These are phyloP conservation scores for Byssothecium circinans DNA, from an alignment of 2,329 filamentous ascomycete species.

Conservation along the genomic window DNA sequence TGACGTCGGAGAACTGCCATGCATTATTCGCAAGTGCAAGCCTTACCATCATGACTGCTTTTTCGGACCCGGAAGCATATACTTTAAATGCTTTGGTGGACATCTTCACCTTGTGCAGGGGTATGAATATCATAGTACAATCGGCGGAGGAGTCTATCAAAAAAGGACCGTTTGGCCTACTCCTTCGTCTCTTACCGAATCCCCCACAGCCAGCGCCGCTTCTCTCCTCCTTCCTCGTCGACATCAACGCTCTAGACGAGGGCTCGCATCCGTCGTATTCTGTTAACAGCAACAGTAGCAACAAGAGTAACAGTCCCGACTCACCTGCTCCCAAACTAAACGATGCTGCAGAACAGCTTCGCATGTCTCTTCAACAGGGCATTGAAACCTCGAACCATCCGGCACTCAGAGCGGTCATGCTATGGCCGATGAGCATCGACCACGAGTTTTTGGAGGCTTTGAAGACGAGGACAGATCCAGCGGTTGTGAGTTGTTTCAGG, in stretches of 20 bases:
- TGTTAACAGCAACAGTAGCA: neutral
- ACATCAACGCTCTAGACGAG: constrained; percentile 17
- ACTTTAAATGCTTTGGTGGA: constrained; percentile 28
- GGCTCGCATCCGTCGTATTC: constrained; percentile 5
- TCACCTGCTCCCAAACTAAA: neutral
- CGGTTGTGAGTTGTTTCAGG: constrained; percentile 16
- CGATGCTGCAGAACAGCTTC: constrained; percentile 18
- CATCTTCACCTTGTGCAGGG: constrained; percentile 30
- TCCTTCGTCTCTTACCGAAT: constrained; percentile 12
- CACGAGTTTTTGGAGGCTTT: constrained; percentile 20
- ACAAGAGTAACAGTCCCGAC: neutral
- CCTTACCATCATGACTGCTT: constrained; percentile 28
- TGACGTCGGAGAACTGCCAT: constrained; percentile 28
- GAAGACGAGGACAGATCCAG: constrained; percentile 14
- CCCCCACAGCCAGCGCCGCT: constrained; percentile 20
- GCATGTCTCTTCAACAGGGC: constrained; percentile 19
- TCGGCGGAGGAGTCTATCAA: constrained; percentile 19
- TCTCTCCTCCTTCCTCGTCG: constrained; percentile 23
- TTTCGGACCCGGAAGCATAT: constrained; percentile 21
- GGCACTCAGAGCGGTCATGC: constrained; percentile 21
- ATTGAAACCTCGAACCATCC: constrained; percentile 25
- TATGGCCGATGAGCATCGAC: constrained; percentile 26
- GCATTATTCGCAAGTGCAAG: constrained; percentile 29
- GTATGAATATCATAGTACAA: constrained; percentile 27
- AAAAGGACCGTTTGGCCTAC: constrained; percentile 25